Evolutionary conservation across 345 rosid species (phyloP), one percentile per base, ranked within the genome.

Genomic region (Heritiera fomes): DNA sequence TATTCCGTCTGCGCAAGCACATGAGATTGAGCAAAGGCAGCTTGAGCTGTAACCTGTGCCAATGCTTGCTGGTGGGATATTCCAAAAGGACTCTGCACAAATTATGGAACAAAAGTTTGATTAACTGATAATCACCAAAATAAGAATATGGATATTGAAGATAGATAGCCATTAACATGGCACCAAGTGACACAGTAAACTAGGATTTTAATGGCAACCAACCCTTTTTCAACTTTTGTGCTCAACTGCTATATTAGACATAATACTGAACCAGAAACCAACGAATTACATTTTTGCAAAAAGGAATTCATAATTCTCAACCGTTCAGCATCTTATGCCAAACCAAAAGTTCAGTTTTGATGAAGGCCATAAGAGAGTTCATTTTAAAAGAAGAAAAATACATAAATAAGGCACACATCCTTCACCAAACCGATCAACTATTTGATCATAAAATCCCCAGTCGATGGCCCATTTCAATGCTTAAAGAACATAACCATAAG

Each of bases 21-120:
- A 12, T 88, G 89, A 67, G 91, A 83, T 75, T 85, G 86, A 17
- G 85, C 80, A 13, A 91, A 67, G 43, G 88, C 86, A 79, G 96
- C 96, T 77, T 92, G 96, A 78, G 90, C 92, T 3, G 96, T 92
- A 52, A 92, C 96, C 77, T 90, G 93, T 59, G 91, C 96, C 84
- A 92, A 84, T 60, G 96, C 96, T 79, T 90, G 93, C 85, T 86
- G 93, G 79, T 92, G 97, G 77, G 97, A 90, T 86, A 92, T 89
- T 80, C 94, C 97, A 75, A 89, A 92, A 62, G 97, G 91, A 61
- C 94, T 92, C 97, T 92, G 89, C 83, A 84, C 40, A 65, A 62
- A 76, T 50, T 32, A 77, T 52, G 47, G 76, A 82, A 86, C 43
- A 82, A 70, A 82, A 67, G 53, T 56, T 55, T 43, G 40, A 79